Evolutionary conservation across 768 basidiomycete species (phyloP).

Genomic region (Sistotremastrum niveocremeum): DNA sequence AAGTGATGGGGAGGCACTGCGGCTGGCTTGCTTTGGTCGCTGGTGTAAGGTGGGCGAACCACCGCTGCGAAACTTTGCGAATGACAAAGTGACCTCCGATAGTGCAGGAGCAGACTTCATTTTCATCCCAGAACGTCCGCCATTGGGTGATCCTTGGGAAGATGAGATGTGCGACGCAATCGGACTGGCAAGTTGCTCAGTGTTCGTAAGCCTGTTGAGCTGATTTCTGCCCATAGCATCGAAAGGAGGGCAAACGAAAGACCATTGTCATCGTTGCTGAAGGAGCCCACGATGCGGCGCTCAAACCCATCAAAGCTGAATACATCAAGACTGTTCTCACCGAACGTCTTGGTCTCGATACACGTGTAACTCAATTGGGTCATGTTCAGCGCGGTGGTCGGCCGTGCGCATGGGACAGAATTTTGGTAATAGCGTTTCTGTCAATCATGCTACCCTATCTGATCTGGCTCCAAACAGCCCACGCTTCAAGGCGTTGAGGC

Average conservation of each 20-base stretch:
- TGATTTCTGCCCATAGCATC: slow-evolving; percentile 45
- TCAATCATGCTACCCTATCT: not conserved
- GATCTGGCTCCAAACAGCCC: slow-evolving; percentile 35
- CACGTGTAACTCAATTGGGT: slow-evolving; percentile 91
- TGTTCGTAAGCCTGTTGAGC: not conserved
- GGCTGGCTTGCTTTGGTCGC: slow-evolving; percentile 97
- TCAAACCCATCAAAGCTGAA: slow-evolving; percentile 86
- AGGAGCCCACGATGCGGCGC: slow-evolving; percentile 77
- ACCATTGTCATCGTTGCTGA: slow-evolving; percentile 98
- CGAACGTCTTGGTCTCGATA: slow-evolving; percentile 81
- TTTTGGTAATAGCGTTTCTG: slow-evolving; percentile 46
- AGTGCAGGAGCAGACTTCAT: slow-evolving; percentile 92
- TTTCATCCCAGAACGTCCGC: slow-evolving; percentile 93
- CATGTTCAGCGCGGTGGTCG: slow-evolving; percentile 93
- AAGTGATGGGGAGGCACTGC: slow-evolving; percentile 99
- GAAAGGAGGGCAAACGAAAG: slow-evolving; percentile 85
- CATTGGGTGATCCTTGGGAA: slow-evolving; percentile 71
- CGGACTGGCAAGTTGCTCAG: slow-evolving; percentile 39
- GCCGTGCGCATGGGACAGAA: slow-evolving; percentile 87
- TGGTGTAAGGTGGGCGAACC: slow-evolving; percentile 60
- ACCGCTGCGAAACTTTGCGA: not conserved
- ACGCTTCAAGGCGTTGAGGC: slow-evolving; percentile 95
- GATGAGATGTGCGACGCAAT: slow-evolving; percentile 82
- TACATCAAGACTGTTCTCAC: slow-evolving; percentile 84
- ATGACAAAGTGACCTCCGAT: too few relatives aligned